Base-by-base conservation (phyloP, 2,329 filamentous ascomycete species). In the Trichoderma asperellum region DNA sequence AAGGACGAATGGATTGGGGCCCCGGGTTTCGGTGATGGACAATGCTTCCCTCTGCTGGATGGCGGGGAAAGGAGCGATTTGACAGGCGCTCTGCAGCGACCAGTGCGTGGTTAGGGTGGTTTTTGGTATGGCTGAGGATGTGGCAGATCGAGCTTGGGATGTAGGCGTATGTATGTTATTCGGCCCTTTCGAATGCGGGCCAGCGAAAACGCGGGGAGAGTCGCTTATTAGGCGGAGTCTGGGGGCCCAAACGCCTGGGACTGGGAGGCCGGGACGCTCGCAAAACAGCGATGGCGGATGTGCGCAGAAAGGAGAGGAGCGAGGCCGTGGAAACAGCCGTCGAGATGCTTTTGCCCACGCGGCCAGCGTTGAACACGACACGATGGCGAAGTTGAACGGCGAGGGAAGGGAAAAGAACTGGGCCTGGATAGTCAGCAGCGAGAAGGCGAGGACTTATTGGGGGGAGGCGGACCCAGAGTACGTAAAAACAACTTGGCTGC, bases 171-270 rank as follows among this genome's bases (percentile, higher is more conserved):
- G 66, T 62, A 68, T 52, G 66, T 69, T 69, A 70, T 69, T 70
- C 69, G 69, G 69, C 65, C 69, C 69, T 70, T 70, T 70, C 65
- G 53, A 70, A 68, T 69, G 66, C 69, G 65, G 65, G 69, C 69
- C 65, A 69, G 37, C 14, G 65, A 68, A 69, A 64, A 69, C 65
- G 65, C 60, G 69, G 66, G 59, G 69, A 70, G 66, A 59, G 65
- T 70, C 68, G 68, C 68, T 70, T 68, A 67, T 69, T 59, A 69
- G 68, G 68, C 68, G 68, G 68, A 69, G 61, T 57, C 68, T 65
- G 61, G 61, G 68, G 40, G 58, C 62, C 60, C 68, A 27, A 56
- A 62, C 49, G 10, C 53, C 40, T 60, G 61, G 58, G 43, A 61
- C 49, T 67, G 40, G 62, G 47, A 35, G 68, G 59, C 29, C 24